phyloP scores from a whole-genome alignment of 768 basidiomycete species.

The Leccinum subgranulosum region DNA sequence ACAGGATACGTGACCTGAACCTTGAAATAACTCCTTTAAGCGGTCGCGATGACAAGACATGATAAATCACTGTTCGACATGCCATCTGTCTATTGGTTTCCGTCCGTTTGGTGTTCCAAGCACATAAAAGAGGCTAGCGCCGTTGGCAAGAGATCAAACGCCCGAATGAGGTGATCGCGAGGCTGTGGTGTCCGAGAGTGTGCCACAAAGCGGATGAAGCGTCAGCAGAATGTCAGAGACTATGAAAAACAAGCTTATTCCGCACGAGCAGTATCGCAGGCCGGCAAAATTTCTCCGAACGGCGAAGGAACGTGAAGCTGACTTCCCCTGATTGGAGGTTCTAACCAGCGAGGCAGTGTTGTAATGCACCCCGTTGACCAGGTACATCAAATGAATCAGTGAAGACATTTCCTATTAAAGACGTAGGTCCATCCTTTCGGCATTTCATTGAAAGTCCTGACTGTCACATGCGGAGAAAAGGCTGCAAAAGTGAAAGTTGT shows the following conservation, averaged over 20 bases:
- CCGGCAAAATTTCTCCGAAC: neutral
- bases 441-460: constrained; percentile 6
- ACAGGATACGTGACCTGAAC: neutral
- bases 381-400: constrained; percentile 19
- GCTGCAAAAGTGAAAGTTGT: constrained; percentile 10
- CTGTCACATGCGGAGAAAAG: constrained; percentile 16
- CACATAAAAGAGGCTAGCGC: neutral
- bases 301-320: neutral
- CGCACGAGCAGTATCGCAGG: neutral
- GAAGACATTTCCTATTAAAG: constrained; percentile 14
- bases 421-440: constrained; percentile 5
- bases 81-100: constrained; percentile 4
- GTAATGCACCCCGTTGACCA: constrained; percentile 12
- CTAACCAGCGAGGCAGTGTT: constrained; percentile 10
- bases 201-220: constrained; percentile 30
- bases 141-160: neutral
- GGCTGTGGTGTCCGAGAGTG: constrained; percentile 30
- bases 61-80: constrained; percentile 2
- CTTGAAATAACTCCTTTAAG: constrained; percentile 8
- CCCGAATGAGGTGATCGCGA: constrained; percentile 7
- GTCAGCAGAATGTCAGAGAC: constrained; percentile 16
- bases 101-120: neutral
- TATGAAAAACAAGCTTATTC: constrained; percentile 8
- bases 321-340: constrained; percentile 2
- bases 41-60: constrained; percentile 3